Evolutionary conservation across 2,329 filamentous ascomycete genomes (phyloP), one percentile per base, ranked within the genome.

Genomic region (Geoglossum cookeanum): DNA sequence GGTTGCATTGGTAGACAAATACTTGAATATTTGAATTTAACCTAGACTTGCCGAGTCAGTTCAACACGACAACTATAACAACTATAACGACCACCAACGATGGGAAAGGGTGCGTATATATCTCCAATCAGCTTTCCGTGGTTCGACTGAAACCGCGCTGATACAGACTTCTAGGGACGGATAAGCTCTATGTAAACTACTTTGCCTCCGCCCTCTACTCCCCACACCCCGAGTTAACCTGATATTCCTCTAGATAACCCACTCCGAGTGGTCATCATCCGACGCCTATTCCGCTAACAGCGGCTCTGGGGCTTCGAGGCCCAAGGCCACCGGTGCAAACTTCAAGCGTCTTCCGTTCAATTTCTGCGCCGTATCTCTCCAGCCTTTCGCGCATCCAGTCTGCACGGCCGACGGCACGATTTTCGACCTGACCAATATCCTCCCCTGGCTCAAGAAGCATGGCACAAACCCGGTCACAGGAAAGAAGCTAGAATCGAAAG

Each of bases 331-430:
- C 27, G 78, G 80, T 61, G 77, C 80, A 54, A 78, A 79, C 42
- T 97, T 97, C 74, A 87, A 85, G 66, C 85, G 88, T 51, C 79
- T 98, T 1, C 92, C 94, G 33, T 98, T 94, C 79, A 97, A 96
- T 76, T 97, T 92, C 73, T 98, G 92, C 78, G 88, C 92, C 60
- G 83, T 94, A 44, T 94, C 87, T 60, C 83, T 98, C 37, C 92
- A 97, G 67, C 94, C 94, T 6, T 98, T 96, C 74, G 81, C 84
- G 66, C 87, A 95, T 66, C 90, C 92, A 4, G 92, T 98, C 39
- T 98, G 92, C 74, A 97, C 91, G 0, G 67, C 78, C 3, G 77
- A 85, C 47, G 92, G 92, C 56, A 92, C 84, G 11, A 91, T 94
- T 59, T 98, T 97, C 70, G 94, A 98, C 66, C 79, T 96, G 64